Base-by-base conservation (phyloP, 768 basidiomycete genomes). In the Arthromyces matolae region DNA sequence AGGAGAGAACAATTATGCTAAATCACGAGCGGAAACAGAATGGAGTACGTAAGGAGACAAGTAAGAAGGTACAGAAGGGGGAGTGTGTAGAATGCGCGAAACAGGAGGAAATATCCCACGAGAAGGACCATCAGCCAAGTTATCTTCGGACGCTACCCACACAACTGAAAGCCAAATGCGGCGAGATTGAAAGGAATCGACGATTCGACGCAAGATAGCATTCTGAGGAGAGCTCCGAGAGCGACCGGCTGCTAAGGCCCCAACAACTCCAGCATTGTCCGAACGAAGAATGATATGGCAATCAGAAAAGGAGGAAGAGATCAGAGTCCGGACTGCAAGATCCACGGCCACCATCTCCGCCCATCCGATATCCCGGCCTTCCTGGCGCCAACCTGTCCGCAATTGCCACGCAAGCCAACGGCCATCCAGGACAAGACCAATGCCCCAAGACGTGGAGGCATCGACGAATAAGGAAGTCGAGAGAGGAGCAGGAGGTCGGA, bases 341-440 rank as follows among this genome's bases (percentile, higher is more conserved):
- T 75, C 72, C 2, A 74, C 60, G 0, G 70, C 73, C 0, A 70
- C 65, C 59, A 74, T 68, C 55, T 75, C 75, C 1, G 67, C 69
- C 73, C 75, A 76, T 3, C 66, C 64, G 20, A 73, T 75, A 45
- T 67, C 55, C 3, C 67, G 39, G 12, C 61, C 60, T 0, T 59
- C 50, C 4, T 38, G 25, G 13, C 54, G 52, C 66, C 68, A 69
- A 2, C 66, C 65, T 0, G 50, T 27, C 13, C 50, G 57, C 7
- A 75, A 55, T 16, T 59, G 49, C 74, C 71, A 77, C 0, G 73
- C 66, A 0, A 69, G 53, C 73, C 73, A 77, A 1, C 44, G 25
- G 1, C 54, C 56, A 5, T 65, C 50, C 4, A 64, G 42, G 0
- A 70, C 34, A 10, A 78, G n/a, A n/a, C n/a, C n/a, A n/a, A n/a